phyloP scores from a whole-genome alignment of 345 rosid genomes.

The Eucalyptus decipiens region DNA sequence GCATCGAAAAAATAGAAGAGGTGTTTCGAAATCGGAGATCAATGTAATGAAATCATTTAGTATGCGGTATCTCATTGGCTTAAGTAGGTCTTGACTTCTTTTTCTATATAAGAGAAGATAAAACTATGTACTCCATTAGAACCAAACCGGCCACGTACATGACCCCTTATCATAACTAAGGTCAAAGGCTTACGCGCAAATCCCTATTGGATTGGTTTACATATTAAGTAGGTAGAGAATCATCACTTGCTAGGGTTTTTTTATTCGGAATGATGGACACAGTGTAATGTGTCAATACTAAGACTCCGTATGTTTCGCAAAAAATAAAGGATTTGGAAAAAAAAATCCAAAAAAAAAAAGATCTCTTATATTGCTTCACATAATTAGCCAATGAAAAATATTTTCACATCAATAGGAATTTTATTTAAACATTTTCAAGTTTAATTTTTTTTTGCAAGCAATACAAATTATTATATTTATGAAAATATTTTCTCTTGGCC shows the following conservation, averaged over 20 bases:
- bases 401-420: too few relatives aligned
- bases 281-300: neutral
- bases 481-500: neutral
- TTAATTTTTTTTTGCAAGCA: neutral
- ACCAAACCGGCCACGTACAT: neutral
- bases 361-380: neutral
- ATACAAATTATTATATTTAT: too few relatives aligned
- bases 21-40: neutral
- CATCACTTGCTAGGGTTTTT: neutral
- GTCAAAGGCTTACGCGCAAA: neutral
- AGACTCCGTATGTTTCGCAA: accelerated
- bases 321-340: too few relatives aligned
- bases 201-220: neutral
- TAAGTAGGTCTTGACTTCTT: neutral
- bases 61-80: neutral
- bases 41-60: neutral
- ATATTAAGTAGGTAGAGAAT: neutral
- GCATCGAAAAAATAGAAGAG: too few relatives aligned
- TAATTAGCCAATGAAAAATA: neutral
- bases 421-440: too few relatives aligned
- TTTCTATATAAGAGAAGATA: neutral
- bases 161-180: neutral
- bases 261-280: neutral
- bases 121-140: neutral
- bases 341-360: too few relatives aligned